phyloP scores from a whole-genome alignment of 176 grass and related monocot genomes.

The Zizania latifolia region DNA sequence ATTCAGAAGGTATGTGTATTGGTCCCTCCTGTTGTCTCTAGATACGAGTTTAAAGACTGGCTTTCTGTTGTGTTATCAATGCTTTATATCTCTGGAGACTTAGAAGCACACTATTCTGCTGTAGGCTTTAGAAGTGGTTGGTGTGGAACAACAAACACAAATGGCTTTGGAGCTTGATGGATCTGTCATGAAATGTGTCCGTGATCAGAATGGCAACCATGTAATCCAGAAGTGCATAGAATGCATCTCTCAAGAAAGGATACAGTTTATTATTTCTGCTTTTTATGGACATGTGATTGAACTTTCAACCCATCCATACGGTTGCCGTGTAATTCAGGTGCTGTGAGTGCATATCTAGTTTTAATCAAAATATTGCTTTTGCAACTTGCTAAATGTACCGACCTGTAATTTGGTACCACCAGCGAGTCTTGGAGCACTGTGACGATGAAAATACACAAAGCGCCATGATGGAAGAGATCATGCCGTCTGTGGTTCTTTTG shows the following conservation, averaged over 20 bases:
- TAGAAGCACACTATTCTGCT: slow-evolving; percentile 22
- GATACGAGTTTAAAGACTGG: not conserved
- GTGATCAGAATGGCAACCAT: slow-evolving; percentile 98
- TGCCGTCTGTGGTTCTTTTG: slow-evolving; percentile 72
- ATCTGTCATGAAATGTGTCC: slow-evolving; percentile 79
- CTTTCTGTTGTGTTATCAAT: not conserved
- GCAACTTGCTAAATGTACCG: slow-evolving; percentile 8
- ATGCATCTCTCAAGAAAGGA: slow-evolving; percentile 74
- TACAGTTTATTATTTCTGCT: slow-evolving; percentile 70
- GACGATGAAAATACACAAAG: slow-evolving; percentile 73
- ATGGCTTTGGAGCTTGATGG: slow-evolving; percentile 88
- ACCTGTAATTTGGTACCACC: slow-evolving; percentile 24
- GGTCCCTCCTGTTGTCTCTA: not conserved
- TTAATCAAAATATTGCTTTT: not conserved
- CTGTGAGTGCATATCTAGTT: slow-evolving; percentile 3
- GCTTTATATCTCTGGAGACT: not conserved
- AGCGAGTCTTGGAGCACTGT: slow-evolving; percentile 96
- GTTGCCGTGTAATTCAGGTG: slow-evolving; percentile 97
- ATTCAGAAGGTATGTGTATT: slow-evolving; percentile 83
- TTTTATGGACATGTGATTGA: slow-evolving; percentile 86
- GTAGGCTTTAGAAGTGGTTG: slow-evolving; percentile 93
- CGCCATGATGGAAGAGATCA: slow-evolving; percentile 93
- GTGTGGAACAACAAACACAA: slow-evolving; percentile 73
- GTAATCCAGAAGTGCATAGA: slow-evolving; percentile 99
- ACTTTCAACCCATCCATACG: slow-evolving; percentile 94